Evolutionary conservation across 176 grass and related monocot genomes (phyloP).

Genomic region (Oryza glaberrima): DNA sequence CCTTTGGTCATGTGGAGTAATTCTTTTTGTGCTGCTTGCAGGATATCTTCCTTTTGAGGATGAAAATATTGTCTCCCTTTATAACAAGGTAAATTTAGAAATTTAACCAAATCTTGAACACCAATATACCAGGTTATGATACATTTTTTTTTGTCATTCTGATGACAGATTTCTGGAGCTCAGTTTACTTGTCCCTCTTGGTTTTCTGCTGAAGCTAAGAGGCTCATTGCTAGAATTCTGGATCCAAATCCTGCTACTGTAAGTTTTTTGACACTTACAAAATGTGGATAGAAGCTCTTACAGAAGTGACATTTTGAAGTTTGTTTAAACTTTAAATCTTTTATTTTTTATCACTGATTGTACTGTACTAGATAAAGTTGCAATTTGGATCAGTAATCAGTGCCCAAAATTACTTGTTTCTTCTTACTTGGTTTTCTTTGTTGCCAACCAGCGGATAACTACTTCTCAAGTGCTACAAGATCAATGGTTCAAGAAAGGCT

Average conservation of each 20-base stretch:
- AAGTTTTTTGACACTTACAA: constrained; percentile 47
- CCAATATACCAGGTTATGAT: not conserved
- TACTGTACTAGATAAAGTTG: not conserved
- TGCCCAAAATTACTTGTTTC: not conserved
- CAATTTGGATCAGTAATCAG: not conserved
- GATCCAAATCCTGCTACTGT: constrained; percentile 85
- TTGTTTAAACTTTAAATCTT: not conserved
- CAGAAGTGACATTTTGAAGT: not conserved
- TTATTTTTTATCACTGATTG: not conserved
- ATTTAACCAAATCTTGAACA: constrained; percentile 6
- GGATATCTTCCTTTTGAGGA: constrained; percentile 98
- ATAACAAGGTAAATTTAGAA: constrained; percentile 71
- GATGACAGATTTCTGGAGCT: constrained; percentile 76
- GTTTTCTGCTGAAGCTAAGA: constrained; percentile 89
- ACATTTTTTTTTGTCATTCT: not conserved
- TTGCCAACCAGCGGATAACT: constrained; percentile 67
- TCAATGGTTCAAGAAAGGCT: constrained; percentile 96
- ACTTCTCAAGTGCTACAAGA: constrained; percentile 87
- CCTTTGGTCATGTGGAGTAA: constrained; percentile 97
- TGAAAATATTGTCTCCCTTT: constrained; percentile 81
- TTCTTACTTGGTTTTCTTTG: constrained; percentile 32
- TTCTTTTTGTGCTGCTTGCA: constrained; percentile 86
- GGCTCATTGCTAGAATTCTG: constrained; percentile 76
- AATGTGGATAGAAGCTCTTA: not conserved
- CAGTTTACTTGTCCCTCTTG: constrained; percentile 85